phyloP scores from a whole-genome alignment of 2,329 filamentous ascomycete genomes.

The Epichloe sp. region DNA sequence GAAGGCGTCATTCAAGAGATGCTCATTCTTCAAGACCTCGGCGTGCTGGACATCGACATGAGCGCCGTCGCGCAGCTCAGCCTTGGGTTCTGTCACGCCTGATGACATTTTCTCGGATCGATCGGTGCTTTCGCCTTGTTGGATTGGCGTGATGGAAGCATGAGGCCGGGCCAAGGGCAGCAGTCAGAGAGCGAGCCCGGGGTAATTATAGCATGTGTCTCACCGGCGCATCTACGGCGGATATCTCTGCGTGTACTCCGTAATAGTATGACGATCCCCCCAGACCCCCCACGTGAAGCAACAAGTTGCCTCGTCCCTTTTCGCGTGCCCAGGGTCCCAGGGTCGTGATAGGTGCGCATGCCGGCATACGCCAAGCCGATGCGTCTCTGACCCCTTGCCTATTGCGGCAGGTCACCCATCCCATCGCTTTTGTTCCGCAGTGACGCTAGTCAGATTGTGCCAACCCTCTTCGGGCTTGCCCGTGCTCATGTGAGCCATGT shows the following conservation, averaged over 20 bases:
- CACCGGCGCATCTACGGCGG: background rate
- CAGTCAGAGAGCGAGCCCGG: too few relatives aligned
- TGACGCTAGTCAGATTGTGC: background rate
- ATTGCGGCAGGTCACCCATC: too few relatives aligned
- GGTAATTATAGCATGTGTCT: background rate
- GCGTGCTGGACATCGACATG: conserved; percentile 18
- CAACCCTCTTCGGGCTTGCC: too few relatives aligned
- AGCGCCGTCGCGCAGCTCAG: background rate
- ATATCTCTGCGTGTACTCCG: background rate
- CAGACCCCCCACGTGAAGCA: background rate
- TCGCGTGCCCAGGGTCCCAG: background rate
- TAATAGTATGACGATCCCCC: too few relatives aligned
- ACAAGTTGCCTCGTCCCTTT: background rate
- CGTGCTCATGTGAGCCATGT: too few relatives aligned
- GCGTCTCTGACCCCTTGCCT: background rate
- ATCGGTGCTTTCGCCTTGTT: background rate
- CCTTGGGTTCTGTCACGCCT: conserved; percentile 1
- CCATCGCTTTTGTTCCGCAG: background rate
- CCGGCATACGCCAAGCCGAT: background rate
- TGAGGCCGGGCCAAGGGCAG: background rate
- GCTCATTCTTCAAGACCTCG: conserved; percentile 22
- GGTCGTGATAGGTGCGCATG: conserved; percentile 1
- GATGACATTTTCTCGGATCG: background rate
- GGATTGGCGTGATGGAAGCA: background rate
- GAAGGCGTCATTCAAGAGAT: conserved; percentile 27